Evolutionary conservation across 129 eudicot species (phyloP).

Genomic region (Artemisia annua): DNA sequence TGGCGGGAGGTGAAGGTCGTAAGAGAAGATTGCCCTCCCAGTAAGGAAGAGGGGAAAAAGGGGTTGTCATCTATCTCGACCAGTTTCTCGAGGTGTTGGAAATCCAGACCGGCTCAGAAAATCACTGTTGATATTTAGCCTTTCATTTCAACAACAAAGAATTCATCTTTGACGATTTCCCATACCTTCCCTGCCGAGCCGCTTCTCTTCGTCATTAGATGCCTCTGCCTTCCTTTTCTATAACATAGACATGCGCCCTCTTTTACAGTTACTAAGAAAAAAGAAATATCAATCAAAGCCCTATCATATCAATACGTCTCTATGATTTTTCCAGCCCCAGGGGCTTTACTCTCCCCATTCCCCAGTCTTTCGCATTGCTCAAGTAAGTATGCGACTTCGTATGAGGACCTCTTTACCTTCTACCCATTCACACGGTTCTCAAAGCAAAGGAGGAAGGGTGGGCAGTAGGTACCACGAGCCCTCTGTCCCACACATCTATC

Average conservation of each 20-base stretch:
- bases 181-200: slow-evolving; percentile 16
- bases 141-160: no score
- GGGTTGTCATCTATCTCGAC: no score
- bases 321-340: neutral
- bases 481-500: slow-evolving; percentile 40
- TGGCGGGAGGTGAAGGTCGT: neutral
- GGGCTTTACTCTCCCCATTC: neutral
- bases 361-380: neutral
- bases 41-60: no score
- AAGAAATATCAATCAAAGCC: no score
- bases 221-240: no score
- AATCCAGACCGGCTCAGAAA: no score
- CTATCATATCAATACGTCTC: neutral
- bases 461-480: slow-evolving; percentile 3
- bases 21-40: neutral
- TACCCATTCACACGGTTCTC: no score
- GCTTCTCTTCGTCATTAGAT: slow-evolving; percentile 12
- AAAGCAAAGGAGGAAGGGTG: no score
- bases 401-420: neutral
- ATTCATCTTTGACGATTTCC: neutral
- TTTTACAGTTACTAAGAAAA: no score
- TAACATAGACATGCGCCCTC: no score
- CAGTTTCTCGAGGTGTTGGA: no score
- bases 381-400: neutral
- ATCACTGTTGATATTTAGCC: no score